Base-by-base conservation (phyloP, 2,329 filamentous ascomycete species). In the Ceratocystis harringtonii region DNA sequence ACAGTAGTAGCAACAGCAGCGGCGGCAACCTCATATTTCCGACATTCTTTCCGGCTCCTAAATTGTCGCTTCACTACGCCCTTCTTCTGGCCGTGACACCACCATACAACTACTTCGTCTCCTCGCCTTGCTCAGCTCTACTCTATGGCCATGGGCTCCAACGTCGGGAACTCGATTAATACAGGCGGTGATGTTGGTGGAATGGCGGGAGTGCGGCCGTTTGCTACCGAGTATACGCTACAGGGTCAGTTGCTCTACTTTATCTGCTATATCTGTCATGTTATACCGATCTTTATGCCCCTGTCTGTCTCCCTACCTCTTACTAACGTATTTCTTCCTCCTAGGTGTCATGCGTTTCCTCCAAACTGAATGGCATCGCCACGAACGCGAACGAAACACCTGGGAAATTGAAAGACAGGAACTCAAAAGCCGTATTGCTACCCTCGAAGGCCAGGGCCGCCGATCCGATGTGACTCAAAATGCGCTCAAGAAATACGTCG, bases 341-440 rank as follows among this genome's bases (percentile, higher is more conserved):
- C 7, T 30, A 94, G 90, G 94, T 73, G 94, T 99, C 45, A 99
- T 99, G 94, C 92, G 94, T 76, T 99, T 99, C 75, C 84, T 99
- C 48, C 94, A 99, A 78, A 94, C 94, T 61, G 92, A 99, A 83
- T 99, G 94, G 94, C 94, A 99, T 77, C 88, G 90, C 70, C 92
- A 99, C 76, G 94, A 99, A 77, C 89, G 94, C 76, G 94, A 96
- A 74, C 86, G 94, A 71, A 99, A 99, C 77, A 87, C 91, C 45
- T 99, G 94, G 94, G 94, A 99, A 76, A 99, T 99, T 74, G 94
- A 99, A 77, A 87, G 91, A 73, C 94, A 95, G 72, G 94, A 99
- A 78, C 97, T 99, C 94, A 96, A 95, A 79, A 91, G 90, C 70
- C 87, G 95, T 72, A 96, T 99, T 77, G 92, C 92, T 63, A 88